Base-by-base conservation (phyloP, 1,139 yeast species). In the Saccharomycopsis crataegensis region DNA sequence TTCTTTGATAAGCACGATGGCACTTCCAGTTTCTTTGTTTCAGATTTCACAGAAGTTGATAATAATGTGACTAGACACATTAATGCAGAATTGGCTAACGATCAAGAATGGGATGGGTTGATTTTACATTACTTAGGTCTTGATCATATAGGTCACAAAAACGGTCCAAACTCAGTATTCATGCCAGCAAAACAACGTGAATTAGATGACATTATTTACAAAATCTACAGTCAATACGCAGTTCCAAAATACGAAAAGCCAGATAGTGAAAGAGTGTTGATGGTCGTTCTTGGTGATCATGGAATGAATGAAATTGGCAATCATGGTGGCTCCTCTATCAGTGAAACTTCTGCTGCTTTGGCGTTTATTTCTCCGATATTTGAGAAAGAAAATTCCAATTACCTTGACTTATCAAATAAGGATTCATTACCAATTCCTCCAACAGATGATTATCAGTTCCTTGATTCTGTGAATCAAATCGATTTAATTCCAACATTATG, bases 111-210 rank as follows among this genome's bases (percentile, higher is more conserved):
- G 98, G 96, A 93, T 65, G 86, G 83, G 2, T 70, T 93, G 58
- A 86, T 94, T 50, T 70, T 94, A 51, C 99, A 94, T 65, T 94
- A 93, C 64, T 72, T 94, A 32, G 99, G 99, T 0, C 71, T 94
- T 48, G 99, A 94, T 66, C 99, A 94, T 66, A 94, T 94, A 61
- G 99, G 99, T 1, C 99, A 94, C 67, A 91, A 90, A 65, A 95
- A 96, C 42, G 99, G 99, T 0, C 94, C 99, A 0, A 63, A 72
- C 4, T 88, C 96, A 6, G 69, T 76, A 0, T 83, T 81, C 61
- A 93, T 94, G 99, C 79, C 81, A 2, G 72, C 71, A 0, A 93
- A 93, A 62, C 98, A 90, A 59, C 57, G 56, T 7, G 99, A 93
- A 67, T 89, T 93, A 96, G 97, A 93, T 66, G 61, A 57, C 0